phyloP scores from a whole-genome alignment of 73 alveolate species.

The Tetrahymena thermophila region DNA sequence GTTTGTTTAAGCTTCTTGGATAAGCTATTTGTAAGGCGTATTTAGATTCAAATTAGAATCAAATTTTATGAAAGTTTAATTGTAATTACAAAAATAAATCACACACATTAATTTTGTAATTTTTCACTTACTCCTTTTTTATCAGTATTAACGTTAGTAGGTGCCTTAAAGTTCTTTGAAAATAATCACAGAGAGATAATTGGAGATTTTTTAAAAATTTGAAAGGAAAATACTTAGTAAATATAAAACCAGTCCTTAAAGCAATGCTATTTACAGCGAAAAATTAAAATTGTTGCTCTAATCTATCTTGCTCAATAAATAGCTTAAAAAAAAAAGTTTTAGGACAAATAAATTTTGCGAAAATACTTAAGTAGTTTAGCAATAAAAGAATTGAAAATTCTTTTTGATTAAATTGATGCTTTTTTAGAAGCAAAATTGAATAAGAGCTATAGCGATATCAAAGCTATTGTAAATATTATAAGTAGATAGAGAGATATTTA shows the following conservation, averaged over 20 bases:
- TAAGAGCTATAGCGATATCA: background rate
- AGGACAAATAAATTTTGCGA: background rate
- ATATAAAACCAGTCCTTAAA: no score
- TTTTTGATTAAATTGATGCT: background rate
- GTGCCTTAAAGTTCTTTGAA: background rate
- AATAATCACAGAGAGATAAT: no score
- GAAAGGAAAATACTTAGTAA: background rate
- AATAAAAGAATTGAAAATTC: background rate
- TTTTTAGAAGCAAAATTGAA: background rate
- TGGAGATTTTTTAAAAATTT: no score
- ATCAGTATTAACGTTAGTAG: background rate
- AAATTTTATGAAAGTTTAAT: no score
- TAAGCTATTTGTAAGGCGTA: no score
- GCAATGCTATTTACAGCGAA: no score
- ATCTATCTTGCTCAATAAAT: no score
- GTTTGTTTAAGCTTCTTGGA: no score
- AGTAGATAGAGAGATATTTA: background rate
- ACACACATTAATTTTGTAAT: background rate
- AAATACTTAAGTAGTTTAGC: background rate
- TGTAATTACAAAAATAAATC: background rate
- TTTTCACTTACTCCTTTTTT: background rate
- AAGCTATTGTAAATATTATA: no score
- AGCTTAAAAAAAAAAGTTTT: no score
- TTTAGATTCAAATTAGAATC: background rate
- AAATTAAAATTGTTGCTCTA: no score